Evolutionary conservation across 2,329 filamentous ascomycete genomes (phyloP), one percentile per base, ranked within the genome.

Genomic region (Dactylellina drechsleri): DNA sequence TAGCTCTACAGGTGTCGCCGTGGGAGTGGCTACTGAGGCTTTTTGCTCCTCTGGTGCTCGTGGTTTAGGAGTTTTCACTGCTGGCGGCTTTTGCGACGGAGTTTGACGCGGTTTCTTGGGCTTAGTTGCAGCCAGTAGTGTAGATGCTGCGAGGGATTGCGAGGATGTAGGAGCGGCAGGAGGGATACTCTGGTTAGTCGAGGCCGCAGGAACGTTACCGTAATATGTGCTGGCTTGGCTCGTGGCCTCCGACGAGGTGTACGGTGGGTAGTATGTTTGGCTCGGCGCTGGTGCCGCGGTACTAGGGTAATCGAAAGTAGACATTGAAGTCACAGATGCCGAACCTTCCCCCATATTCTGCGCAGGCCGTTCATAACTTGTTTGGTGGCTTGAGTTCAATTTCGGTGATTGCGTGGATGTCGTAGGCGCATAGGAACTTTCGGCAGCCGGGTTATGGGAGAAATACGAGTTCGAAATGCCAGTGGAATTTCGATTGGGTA

Each of bases 401-500:
- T 66, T 61, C 12, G 53, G 7, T 26, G 43, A 18, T 16, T 61
- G 68, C 5, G 47, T 40, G 1, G 60, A 56, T 8, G 47, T 7
- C n/a, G 64, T 36, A 7, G 54, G 20, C 16, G 23, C 16, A 28
- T 73, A 61, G 12, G 60, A 52, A 20, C 56, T 3, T 50, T 62
- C 61, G 6, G 40, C 45, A 23, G 40, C 28, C 13, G 66, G 45
- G 3, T 16, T 16, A 18, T 61, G 53, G 7, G 56, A 36, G 40
- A 66, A 52, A 16, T 67, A 67, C 8, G 70, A 74, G 13, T 28
- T 47, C 4, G 60, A 40, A 36, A 6, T 66, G 49, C 66, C 68
- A 8, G 56, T 15, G 4, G 49, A 26, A 62, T 50, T 52, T 6
- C 61, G 62, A 1, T 31, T 74, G 0, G 70, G 57, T 10, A 57